Evolutionary conservation across 2,329 filamentous ascomycete genomes (phyloP), one percentile per base, ranked within the genome.

Genomic region (Ascochyta lentis): DNA sequence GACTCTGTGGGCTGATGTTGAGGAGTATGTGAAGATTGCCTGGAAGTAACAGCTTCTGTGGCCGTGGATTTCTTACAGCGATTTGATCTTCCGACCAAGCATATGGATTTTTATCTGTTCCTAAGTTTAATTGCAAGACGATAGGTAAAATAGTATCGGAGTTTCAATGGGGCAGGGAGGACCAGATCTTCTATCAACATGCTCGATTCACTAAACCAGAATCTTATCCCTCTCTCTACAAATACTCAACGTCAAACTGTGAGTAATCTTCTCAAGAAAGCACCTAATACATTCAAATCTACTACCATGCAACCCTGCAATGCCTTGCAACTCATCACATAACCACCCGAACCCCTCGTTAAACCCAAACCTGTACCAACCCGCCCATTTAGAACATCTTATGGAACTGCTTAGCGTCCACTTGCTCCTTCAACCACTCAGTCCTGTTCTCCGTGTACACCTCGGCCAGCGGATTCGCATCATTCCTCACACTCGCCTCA

Each of bases 1-100:
- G 33, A 66, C 56, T 23, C 65, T 83, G 29, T 68, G 76, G 53
- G 66, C 58, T n/a, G 81, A 83, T 70, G 58, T 82, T 1, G 78
- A 81, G 59, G 75, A 74, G 29, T 83, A 77, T 69, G 66, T 73
- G 27, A 71, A 60, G 61, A 62, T 64, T 41, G 74, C 73, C 45
- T 69, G 73, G 76, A 66, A 66, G 49, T 58, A 12, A 35, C 16
- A 6, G 33, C 29, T 3, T 31, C 10, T 31, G 13, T 15, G 6
- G 29, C 29, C 10, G 6, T 13, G 6, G 29, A 13, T 2, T 8
- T 37, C 2, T 35, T 16, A 5, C 8, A 16, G 33, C 6, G 12
- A 8, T 29, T 29, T 10, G 12, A 29, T 29, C 27, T 29, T 10
- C 9, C 8, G 7, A 29, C 27, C 19, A 19, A 19, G 19, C 2